Evolutionary conservation across 2,329 filamentous ascomycete genomes (phyloP), one percentile per base, ranked within the genome.

Genomic region (Fusarium armeniacum): DNA sequence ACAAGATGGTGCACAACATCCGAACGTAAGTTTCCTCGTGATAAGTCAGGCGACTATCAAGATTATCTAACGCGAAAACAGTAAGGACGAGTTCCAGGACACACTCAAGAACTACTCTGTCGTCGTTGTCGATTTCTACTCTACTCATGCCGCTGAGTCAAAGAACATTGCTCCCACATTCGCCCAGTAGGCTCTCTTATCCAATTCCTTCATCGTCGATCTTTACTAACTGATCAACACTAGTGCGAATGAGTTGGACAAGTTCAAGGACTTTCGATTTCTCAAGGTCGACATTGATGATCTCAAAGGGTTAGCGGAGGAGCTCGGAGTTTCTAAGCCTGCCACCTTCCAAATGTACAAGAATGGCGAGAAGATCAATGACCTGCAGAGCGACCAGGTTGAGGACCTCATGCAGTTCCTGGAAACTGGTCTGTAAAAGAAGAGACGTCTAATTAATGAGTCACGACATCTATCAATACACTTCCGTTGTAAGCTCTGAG

Each of bases 1-100:
- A 33, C 58, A 70, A 43, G 38, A 69, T 69, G 67, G 67, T 69
- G 45, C 67, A 69, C 57, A 69, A 69, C 57, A 55, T 69, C 15
- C 46, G 52, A 57, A 63, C 32, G 67, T 70, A 40, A 7, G 62
- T 41, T 9, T 8, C 10, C 18, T 6, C 6, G 16, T 26, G 10
- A 40, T 24, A 7, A 24, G 24, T 9, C 3, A 7, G 3, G 5
- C 32, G 6, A 46, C 5, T 1, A 38, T 6, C 12, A 20, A 13
- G 9, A 15, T 1, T 22, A 9, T 15, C 24, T 69, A 9, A 69
- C 6, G 8, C 4, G 1, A 0, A 2, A 16, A 3, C 13, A 70
- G 67, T n/a, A 64, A 53, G 12, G 62, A 70, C 30, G 62, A 70
- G 43, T 70, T 70, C 43, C 51, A 65, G 5, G 67, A 70, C 12